A percentile compares a stretch with the other conserved stretches of the same genome.
These are phyloP conservation scores for Mychonastes homosphaera DNA, from an alignment of 139 green algal species.

Conservation along the genomic window DNA sequence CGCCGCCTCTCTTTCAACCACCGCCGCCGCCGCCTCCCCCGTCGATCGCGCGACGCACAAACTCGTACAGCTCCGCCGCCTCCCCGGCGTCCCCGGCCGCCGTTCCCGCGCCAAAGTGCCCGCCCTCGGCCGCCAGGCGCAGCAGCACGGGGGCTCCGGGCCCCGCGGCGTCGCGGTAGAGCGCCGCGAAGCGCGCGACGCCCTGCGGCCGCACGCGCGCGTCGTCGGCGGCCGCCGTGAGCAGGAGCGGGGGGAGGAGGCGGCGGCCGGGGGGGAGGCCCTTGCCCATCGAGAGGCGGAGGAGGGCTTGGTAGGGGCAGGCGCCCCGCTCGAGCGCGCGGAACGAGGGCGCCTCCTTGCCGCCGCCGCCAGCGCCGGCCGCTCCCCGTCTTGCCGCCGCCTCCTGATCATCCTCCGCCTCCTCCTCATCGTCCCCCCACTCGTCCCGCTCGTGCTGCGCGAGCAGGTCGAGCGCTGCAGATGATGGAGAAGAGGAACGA, in stretches of 20 bases:
- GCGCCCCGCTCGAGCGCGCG: not conserved
- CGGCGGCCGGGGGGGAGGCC: no score
- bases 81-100: conserved; percentile 3
- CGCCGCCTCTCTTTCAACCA: no score
- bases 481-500: conserved; percentile 1
- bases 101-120: conserved; percentile 19
- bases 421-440: conserved; percentile 42
- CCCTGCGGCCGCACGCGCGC: conserved; percentile 33
- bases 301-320: not conserved
- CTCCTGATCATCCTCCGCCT: not conserved
- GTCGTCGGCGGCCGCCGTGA: conserved; percentile 30
- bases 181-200: conserved; percentile 11
- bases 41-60: not conserved
- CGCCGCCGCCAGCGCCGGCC: not conserved
- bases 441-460: conserved; percentile 51
- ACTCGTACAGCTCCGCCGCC: conserved; percentile 3
- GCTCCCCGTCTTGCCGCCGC: not conserved
- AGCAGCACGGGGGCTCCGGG: conserved; percentile 9
- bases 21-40: no score
- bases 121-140: conserved; percentile 13
- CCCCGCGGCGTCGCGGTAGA: not conserved
- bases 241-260: conserved; percentile 20
- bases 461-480: conserved; percentile 22
- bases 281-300: no score
- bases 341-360: not conserved